These are phyloP conservation scores for Protomyces arabidopsidicola DNA, from an alignment of 1,139 yeast species.

Conservation along the genomic window DNA sequence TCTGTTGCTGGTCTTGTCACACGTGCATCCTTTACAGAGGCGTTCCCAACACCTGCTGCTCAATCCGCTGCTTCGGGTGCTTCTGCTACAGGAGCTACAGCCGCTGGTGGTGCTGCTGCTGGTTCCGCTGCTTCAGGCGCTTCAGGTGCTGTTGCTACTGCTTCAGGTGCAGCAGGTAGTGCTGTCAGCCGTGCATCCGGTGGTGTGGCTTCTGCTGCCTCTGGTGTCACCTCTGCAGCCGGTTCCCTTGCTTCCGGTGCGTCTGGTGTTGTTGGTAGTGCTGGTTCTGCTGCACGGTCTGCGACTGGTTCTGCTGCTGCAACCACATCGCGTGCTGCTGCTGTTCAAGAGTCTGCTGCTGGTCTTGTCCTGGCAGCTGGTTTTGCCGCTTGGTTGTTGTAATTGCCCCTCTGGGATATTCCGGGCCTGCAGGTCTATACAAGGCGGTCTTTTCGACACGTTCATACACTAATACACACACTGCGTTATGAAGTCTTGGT, in stretches of 20 bases:
- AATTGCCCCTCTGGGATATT: not conserved
- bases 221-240: not conserved
- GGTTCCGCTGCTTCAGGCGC: not conserved
- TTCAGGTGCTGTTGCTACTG: not conserved
- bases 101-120: constrained; percentile 6
- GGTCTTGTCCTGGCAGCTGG: not conserved
- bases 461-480: no score
- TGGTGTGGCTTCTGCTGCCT: not conserved
- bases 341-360: not conserved
- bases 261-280: not conserved
- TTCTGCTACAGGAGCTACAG: constrained; percentile 1
- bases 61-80: constrained; percentile 13
- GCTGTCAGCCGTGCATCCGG: not conserved
- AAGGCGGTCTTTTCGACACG: no score
- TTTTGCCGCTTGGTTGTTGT: not conserved
- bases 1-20: constrained; percentile 26
- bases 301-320: constrained; percentile 11
- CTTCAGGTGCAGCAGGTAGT: constrained; percentile 7
- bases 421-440: no score
- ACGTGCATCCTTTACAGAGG: constrained; percentile 14
- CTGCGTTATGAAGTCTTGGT: no score
- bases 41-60: constrained; percentile 13
- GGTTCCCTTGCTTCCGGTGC: not conserved
- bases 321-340: not conserved
- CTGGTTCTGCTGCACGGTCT: not conserved